phyloP scores from a whole-genome alignment of 371 early-diverging fungal species.

The Nosema muscidifuracis region DNA sequence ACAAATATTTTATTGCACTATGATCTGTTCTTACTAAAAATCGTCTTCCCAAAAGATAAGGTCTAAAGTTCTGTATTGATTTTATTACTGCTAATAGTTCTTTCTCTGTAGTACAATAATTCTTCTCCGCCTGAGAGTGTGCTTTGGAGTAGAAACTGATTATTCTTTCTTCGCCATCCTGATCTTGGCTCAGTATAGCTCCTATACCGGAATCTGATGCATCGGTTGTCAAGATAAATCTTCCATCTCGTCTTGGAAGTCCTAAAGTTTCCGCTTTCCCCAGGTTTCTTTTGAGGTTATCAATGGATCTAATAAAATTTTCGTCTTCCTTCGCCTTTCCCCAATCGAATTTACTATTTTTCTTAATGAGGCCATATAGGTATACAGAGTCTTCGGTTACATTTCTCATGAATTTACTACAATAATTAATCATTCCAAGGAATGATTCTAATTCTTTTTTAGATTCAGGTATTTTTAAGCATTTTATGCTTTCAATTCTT shows the following conservation, averaged over 20 bases:
- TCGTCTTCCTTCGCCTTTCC: not conserved
- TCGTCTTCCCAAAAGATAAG: conserved; percentile 3
- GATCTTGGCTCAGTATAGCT: conserved; percentile 21
- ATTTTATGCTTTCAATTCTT: conserved; percentile 13
- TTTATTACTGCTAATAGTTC: conserved; percentile 6
- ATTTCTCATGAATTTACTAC: conserved; percentile 26
- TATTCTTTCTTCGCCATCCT: conserved; percentile 3
- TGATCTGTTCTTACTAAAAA: conserved; percentile 4
- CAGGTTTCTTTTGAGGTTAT: not conserved
- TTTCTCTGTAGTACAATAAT: conserved; percentile 10
- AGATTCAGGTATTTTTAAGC: not conserved
- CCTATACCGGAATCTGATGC: conserved; percentile 22
- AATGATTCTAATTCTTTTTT: conserved; percentile 29
- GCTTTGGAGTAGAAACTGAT: not conserved
- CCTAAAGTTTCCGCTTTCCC: not conserved
- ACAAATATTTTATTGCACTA: not conserved
- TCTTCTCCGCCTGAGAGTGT: conserved; percentile 5
- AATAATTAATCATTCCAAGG: conserved; percentile 33
- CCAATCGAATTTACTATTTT: not conserved
- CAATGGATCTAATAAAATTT: not conserved
- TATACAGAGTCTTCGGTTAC: not conserved
- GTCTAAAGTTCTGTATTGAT: not conserved
- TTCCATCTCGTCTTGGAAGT: conserved; percentile 13
- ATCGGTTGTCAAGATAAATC: conserved; percentile 44
- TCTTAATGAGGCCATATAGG: not conserved